phyloP scores from a whole-genome alignment of 208 protist species.

The Leishmania aethiopica region DNA sequence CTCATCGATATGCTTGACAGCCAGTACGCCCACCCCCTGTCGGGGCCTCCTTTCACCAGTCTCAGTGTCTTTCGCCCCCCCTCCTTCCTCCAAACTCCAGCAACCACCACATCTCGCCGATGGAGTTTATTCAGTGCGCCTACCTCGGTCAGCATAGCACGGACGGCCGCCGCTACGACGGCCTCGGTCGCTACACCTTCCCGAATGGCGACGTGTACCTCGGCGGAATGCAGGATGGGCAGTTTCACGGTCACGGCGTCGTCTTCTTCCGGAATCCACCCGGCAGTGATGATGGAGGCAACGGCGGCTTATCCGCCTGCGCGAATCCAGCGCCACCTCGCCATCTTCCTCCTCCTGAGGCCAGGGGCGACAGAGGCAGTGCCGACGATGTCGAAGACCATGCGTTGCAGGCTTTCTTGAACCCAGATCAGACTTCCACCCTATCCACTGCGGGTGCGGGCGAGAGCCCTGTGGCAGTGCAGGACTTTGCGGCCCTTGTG shows the following conservation, averaged over 20 bases:
- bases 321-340: not conserved
- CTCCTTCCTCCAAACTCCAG: not conserved
- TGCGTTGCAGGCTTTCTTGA: conserved; percentile 21
- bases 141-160: conserved; percentile 66
- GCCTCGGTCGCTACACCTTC: conserved; percentile 79
- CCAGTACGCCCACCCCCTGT: not conserved
- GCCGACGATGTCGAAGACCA: not conserved
- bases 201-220: conserved; percentile 86
- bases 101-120: not conserved
- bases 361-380: not conserved
- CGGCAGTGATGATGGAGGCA: not conserved
- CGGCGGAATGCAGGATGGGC: conserved; percentile 76
- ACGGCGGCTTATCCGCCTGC: not conserved
- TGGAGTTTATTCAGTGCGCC: conserved; percentile 56
- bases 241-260: conserved; percentile 83
- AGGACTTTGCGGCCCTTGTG: not conserved
- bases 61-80: not conserved
- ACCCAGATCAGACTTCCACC: not conserved
- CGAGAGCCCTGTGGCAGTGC: not conserved
- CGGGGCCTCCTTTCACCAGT: not conserved
- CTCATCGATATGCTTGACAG: not conserved
- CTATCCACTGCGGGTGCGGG: not conserved
- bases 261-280: conserved; percentile 61
- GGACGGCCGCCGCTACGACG: conserved; percentile 75
- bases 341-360: not conserved